Base-by-base conservation (phyloP, 257 asterid genomes). In the Nicotiana benthamiana region DNA sequence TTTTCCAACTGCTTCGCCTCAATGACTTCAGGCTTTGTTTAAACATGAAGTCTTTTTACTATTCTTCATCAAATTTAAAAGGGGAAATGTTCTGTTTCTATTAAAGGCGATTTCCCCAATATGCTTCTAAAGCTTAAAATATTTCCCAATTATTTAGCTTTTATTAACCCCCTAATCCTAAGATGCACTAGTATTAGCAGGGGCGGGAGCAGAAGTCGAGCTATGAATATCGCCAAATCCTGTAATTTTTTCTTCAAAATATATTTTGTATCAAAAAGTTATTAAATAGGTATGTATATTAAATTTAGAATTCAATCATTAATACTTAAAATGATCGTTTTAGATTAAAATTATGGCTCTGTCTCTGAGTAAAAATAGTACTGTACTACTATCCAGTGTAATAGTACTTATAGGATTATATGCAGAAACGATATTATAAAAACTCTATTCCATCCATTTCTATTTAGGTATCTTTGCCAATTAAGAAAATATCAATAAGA, bases 81-180 rank as follows among this genome's bases (percentile, higher is more conserved):
- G 53, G 26, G 36, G 5, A 9, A 16, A 1, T 4, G 17, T 18
- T 12, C 52, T 67, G 8, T 66, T 67, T 32, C 52, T 32, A 18
- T 17, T 32, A 62, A 26, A 17, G 24, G 54, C 1, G 53, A 67
- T 67, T 67, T 46, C 53, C 28, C 28, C 9, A n/a, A 67, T 10
- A 67, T 67, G 53, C 53, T n/a, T 67, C 53, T 18, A 67, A 9
- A 67, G 75, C 75, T 67, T 17, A 13, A 51, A 65, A 17, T 28
- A 3, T 3, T 30, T 64, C 40, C 24, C 48, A 65, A 28, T 16
- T 30, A 17, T 64, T 64, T 30, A 30, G 8, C 51, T 17, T 65
- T 7, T 30, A 65, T 16, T 30, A 16, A 30, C 26, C 34, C 17
- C 17, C n/a, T 13, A 12, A 0, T 7, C 56, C 17, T 51, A 3